A percentile compares a stretch with the other conserved stretches of the same genome.
phyloP scores from a whole-genome alignment of 805 yeast species.

The Teunomyces barrocoloradensis region DNA sequence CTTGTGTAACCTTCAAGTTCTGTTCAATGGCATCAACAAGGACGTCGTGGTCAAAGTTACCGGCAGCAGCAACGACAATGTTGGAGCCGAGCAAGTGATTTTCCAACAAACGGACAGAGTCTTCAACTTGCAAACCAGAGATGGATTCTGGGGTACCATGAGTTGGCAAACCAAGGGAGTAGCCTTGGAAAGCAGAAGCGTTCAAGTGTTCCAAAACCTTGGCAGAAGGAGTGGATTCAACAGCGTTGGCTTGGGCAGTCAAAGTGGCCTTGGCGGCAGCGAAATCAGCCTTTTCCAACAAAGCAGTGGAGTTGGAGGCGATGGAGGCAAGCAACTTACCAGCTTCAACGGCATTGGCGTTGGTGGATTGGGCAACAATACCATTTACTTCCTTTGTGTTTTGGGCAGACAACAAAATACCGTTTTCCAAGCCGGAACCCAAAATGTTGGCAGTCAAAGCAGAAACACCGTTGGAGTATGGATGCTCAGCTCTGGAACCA shows the following conservation, averaged over 20 bases:
- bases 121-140: conserved; percentile 54
- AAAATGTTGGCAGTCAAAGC: conserved; percentile 57
- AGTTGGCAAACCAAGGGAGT: conserved; percentile 73
- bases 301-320: conserved; percentile 35
- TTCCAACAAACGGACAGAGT: conserved; percentile 54
- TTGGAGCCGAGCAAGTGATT: conserved; percentile 61
- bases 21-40: conserved; percentile 65
- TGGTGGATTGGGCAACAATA: conserved; percentile 53
- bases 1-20: conserved; percentile 47
- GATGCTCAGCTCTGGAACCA: conserved; percentile 77
- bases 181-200: conserved; percentile 84
- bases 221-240: conserved; percentile 56
- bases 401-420: conserved; percentile 54
- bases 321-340: conserved; percentile 49
- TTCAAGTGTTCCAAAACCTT: conserved; percentile 72
- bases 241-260: conserved; percentile 45
- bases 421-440: conserved; percentile 40
- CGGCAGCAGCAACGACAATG: conserved; percentile 67
- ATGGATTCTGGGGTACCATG: conserved; percentile 72
- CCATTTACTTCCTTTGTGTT: conserved; percentile 66
- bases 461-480: conserved; percentile 80
- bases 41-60: conserved; percentile 68
- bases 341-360: conserved; percentile 52
- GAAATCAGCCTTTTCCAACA: conserved; percentile 45
- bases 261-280: conserved; percentile 47